Conservation (phyloP, 306 rosid genomes). For the Hippophae tibetana region DNA sequence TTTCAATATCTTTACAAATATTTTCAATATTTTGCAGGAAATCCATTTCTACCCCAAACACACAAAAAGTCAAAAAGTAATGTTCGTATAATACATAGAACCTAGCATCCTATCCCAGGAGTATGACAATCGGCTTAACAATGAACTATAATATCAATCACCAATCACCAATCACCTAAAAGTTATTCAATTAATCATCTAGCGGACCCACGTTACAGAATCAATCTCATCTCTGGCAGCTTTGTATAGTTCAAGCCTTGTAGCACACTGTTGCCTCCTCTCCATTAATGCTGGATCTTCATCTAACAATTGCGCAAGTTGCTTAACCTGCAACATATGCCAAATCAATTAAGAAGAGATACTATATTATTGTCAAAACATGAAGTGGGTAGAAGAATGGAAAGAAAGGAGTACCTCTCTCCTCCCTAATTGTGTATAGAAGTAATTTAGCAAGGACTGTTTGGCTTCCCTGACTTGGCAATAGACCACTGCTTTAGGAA, state of each 20-base stretch:
- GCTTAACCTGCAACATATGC: conserved; percentile 43
- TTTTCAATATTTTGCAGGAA: no score
- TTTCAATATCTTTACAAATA: no score
- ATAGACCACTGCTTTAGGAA: conserved; percentile 94
- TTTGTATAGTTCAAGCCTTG: conserved; percentile 83
- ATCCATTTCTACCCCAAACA: no score
- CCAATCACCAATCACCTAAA: no score
- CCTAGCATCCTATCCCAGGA: no score
- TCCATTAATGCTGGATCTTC: conserved; percentile 97
- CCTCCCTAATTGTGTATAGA: conserved; percentile 72
- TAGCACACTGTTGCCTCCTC: conserved; percentile 74
- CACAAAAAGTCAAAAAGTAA: no score
- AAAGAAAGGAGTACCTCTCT: conserved; percentile 58
- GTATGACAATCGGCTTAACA: no score
- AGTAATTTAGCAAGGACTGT: conserved; percentile 62
- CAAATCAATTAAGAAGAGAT: no score
- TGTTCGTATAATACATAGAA: no score
- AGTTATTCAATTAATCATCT: conserved; percentile 6
- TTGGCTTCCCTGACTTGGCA: conserved; percentile 92
- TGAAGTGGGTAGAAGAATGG: no score
- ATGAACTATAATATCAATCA: no score
- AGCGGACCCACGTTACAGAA: conserved; percentile 78
- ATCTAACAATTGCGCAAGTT: conserved; percentile 60
- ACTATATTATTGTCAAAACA: no score
- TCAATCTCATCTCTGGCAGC: conserved; percentile 95